Evolutionary conservation across 176 grass and related monocot genomes (phyloP), one percentile per base, ranked within the genome.

Genomic region (Eleusine coracana): DNA sequence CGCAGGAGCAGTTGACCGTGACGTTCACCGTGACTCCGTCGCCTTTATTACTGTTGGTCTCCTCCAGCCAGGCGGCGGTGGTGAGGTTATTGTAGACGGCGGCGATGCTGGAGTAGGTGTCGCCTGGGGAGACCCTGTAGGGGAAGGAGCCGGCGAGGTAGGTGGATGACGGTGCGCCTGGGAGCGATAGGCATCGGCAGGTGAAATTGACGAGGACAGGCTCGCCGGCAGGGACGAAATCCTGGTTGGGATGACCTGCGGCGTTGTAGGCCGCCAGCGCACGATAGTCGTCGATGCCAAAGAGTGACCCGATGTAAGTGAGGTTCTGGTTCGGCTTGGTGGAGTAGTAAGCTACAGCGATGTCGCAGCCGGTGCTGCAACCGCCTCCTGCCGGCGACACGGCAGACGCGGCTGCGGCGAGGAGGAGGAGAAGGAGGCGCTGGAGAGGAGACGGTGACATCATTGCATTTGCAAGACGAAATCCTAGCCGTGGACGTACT

Each of bases 1-100:
- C 92, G 39, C 96, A 98, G 15, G 92, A 83, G 71, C 96, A 98
- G 75, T 98, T 98, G 76, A 98, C 84, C 8, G 44, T 91, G 82
- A 83, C 85, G 68, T 87, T 90, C 13, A 98, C 28, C 4, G 15
- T 71, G 56, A 0, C 66, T 52, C 88, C 89, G 74, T 16, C 77
- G 11, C 64, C 0, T 12, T 68, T 54, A 62, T 75, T 91, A 12
- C 3, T 34, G 87, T 98, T 98, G 28, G 82, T 78, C 6, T 11
- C n/a, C 10, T 13, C 14, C 8, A 98, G 90, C 85, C 86, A 91
- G 56, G 1, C 70, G 0, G 5, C 5, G 71, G 91, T 87, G 79
- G 96, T 95, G 82, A 98, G 91, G 76, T 91, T 88, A 15, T 37
- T 68, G 58, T 42, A 98, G 0, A 14, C 3, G 23, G 0, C 6